Evolutionary conservation across 2,329 filamentous ascomycete species (phyloP).

Genomic region (Penicillium sp.): DNA sequence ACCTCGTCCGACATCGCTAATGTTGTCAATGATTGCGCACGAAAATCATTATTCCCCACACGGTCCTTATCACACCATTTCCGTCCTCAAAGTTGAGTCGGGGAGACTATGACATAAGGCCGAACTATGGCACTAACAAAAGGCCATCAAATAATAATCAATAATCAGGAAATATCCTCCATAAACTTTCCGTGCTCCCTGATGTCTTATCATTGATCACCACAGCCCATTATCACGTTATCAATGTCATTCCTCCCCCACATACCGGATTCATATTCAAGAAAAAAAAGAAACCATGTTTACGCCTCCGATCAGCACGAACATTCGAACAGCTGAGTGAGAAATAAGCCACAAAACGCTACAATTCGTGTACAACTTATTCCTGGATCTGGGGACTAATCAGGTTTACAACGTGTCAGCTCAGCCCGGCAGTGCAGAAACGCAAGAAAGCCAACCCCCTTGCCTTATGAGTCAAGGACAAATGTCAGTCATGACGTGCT

Average conservation of each 20-base stretch:
- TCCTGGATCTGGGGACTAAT: not conserved
- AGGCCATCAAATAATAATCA: too few species aligned
- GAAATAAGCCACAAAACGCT: not conserved
- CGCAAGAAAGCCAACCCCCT: too few species aligned
- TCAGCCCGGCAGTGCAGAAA: not conserved
- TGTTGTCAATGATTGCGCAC: not conserved
- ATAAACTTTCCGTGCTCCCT: not conserved
- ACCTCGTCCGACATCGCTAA: slow-evolving; percentile 22
- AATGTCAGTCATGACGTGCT: not conserved
- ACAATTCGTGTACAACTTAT: not conserved
- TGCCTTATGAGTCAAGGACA: not conserved
- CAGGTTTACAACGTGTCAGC: not conserved
- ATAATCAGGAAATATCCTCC: too few species aligned
- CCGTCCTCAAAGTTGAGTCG: not conserved
- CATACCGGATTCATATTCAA: not conserved
- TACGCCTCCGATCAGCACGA: not conserved
- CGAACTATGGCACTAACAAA: not conserved
- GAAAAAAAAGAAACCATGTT: too few species aligned
- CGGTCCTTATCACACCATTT: slow-evolving; percentile 9
- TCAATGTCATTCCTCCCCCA: not conserved
- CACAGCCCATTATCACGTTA: not conserved
- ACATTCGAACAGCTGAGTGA: not conserved
- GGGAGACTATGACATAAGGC: not conserved
- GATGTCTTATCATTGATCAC: not conserved
- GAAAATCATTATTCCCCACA: not conserved